phyloP scores from a whole-genome alignment of 2,329 filamentous ascomycete species.

The Chaetomiaceae sp. region DNA sequence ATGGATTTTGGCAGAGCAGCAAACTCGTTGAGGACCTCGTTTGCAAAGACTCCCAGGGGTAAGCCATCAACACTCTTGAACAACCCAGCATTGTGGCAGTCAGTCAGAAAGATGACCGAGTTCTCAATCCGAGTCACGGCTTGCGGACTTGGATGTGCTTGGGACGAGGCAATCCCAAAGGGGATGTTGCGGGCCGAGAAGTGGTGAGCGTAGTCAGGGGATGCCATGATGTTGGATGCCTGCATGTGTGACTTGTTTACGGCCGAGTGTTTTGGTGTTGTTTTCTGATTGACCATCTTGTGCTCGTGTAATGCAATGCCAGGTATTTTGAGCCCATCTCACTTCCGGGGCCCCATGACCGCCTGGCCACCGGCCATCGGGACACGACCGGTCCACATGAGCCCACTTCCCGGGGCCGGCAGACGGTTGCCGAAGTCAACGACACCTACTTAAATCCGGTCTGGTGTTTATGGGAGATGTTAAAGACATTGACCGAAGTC shows the following conservation, averaged over 20 bases:
- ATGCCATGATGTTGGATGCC: background rate
- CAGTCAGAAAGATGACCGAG: background rate
- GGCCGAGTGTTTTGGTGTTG: too few relatives aligned
- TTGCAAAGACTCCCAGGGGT: background rate
- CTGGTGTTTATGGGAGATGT: too few relatives aligned
- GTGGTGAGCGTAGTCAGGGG: slow-evolving; percentile 6
- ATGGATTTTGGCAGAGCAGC: background rate
- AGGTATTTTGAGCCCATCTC: background rate
- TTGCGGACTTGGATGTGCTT: background rate
- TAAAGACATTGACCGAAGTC: too few relatives aligned
- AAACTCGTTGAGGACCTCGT: background rate
- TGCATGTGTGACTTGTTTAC: too few relatives aligned
- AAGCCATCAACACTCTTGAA: background rate
- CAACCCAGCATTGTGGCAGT: background rate
- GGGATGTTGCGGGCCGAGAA: slow-evolving; percentile 6
- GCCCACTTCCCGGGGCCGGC: slow-evolving; percentile 8
- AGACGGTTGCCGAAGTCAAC: slow-evolving; percentile 4
- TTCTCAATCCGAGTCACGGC: slow-evolving; percentile 1
- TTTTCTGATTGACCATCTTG: background rate
- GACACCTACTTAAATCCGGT: background rate
- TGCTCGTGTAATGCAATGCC: background rate
- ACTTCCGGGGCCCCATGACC: background rate
- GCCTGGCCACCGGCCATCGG: background rate
- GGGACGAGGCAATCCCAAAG: slow-evolving; percentile 2
- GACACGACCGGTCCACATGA: background rate